Evolutionary conservation across 768 basidiomycete species (phyloP), one percentile per base, ranked within the genome.

Genomic region (Rhizopogon vinicolor): DNA sequence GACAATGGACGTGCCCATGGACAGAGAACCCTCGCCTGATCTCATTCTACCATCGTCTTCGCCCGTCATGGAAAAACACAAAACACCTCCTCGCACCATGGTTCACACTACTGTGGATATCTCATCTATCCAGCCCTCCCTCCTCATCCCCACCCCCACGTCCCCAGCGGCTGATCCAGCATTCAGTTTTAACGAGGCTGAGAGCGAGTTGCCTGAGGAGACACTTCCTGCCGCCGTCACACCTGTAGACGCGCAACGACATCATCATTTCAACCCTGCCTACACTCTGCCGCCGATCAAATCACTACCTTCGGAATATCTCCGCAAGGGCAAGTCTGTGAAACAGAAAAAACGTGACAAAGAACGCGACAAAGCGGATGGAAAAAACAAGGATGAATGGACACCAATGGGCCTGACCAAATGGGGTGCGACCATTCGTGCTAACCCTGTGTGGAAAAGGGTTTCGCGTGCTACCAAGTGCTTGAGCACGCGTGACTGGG

Each of bases 401-500:
- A 61, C 73, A 19, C 83, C 86, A 8, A 72, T 89, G 67, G 87
- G 89, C 35, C 65, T 87, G 46, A 80, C 78, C 55, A 80, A 75
- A 67, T 93, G 91, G 91, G 79, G 83, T 25, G 89, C 88, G 2
- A 75, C 78, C n/a, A 68, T 93, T 31, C 79, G 78, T 55, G 83
- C 87, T 31, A 94, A 93, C 65, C 91, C 92, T 3, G 75, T 90
- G 19, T 82, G 85, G 74, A 84, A 78, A 67, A 83, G 78, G 60
- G 79, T 92, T 10, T 72, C 85, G 42, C 79, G 84, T 52, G 83
- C 91, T 13, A 76, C 80, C 6, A 94, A 94, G 67, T 91, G 88
- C 58, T 62, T 94, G 57, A 91, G 76, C 52, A 89, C 87, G 9
- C 79, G 80, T 40, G 91, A 94, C 56, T 94, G 92, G 92, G 78